These are phyloP conservation scores for Diaporthe vexans DNA, from an alignment of 2,329 filamentous ascomycete species.

Conservation along the genomic window DNA sequence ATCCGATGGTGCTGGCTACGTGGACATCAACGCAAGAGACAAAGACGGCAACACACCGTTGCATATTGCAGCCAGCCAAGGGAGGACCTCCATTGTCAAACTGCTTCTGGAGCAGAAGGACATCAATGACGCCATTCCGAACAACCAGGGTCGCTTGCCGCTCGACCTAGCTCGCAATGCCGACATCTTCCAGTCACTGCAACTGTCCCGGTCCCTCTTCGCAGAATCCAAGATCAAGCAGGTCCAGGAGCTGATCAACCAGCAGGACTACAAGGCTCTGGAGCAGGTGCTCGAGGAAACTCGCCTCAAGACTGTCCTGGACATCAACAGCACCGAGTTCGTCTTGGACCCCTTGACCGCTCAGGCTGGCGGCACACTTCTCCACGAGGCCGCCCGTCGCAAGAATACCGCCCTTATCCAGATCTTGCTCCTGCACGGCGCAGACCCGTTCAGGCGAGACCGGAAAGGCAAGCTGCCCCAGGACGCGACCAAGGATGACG, in stretches of 20 bases:
- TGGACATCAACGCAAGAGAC: conserved; percentile 92
- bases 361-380: conserved; percentile 87
- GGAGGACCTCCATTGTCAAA: conserved; percentile 83
- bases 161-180: conserved; percentile 92
- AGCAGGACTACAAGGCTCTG: conserved; percentile 81
- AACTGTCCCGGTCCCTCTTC: conserved; percentile 90
- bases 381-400: conserved; percentile 93
- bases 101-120: conserved; percentile 84
- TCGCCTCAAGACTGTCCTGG: conserved; percentile 86
- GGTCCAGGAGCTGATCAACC: conserved; percentile 82
- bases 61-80: conserved; percentile 87
- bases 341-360: conserved; percentile 83
- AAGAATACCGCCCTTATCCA: conserved; percentile 91
- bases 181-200: conserved; percentile 95
- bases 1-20: conserved; percentile 74
- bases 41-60: conserved; percentile 95
- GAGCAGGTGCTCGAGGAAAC: conserved; percentile 87
- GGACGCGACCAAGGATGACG: conserved; percentile 95
- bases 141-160: conserved; percentile 86
- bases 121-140: conserved; percentile 90
- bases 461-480: conserved; percentile 96
- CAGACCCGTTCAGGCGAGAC: conserved; percentile 95
- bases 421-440: conserved; percentile 90
- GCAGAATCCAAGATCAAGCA: conserved; percentile 88
- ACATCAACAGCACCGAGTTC: conserved; percentile 93